Evolutionary conservation across 2,329 filamentous ascomycete species (phyloP).

Genomic region (Dryadomyces quercivorus): DNA sequence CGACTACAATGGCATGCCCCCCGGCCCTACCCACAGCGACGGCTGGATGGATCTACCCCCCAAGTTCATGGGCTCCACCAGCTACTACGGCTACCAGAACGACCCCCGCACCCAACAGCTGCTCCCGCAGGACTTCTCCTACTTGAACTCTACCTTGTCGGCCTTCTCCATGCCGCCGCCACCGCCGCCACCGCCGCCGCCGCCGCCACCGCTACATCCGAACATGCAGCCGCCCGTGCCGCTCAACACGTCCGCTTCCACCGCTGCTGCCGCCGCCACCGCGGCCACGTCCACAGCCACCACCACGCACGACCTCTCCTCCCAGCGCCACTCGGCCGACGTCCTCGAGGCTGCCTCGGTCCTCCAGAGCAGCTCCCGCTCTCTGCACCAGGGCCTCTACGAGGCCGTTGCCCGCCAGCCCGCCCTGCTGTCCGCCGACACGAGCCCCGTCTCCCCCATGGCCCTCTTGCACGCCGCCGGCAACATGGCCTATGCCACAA

Average conservation of each 20-base stretch:
- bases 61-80: conserved; percentile 52
- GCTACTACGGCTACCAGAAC: conserved; percentile 46
- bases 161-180: conserved; percentile 10
- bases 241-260: background rate
- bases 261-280: conserved; percentile 1
- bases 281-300: conserved; percentile 12
- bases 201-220: background rate
- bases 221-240: background rate
- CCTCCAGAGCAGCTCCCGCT: conserved; percentile 30
- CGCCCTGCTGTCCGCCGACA: background rate
- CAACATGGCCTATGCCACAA: background rate
- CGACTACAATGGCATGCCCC: conserved; percentile 18
- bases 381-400: conserved; percentile 9
- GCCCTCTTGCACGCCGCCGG: background rate
- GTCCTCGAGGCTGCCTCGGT: conserved; percentile 46
- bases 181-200: background rate
- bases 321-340: conserved; percentile 35
- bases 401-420: background rate
- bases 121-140: conserved; percentile 15
- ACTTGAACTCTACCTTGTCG: conserved; percentile 12
- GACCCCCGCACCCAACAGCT: conserved; percentile 16
- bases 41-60: conserved; percentile 49
- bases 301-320: conserved; percentile 13
- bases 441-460: background rate
- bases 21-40: conserved; percentile 36